phyloP scores from a whole-genome alignment of 2,329 filamentous ascomycete species.

The Penicillium thymicola region DNA sequence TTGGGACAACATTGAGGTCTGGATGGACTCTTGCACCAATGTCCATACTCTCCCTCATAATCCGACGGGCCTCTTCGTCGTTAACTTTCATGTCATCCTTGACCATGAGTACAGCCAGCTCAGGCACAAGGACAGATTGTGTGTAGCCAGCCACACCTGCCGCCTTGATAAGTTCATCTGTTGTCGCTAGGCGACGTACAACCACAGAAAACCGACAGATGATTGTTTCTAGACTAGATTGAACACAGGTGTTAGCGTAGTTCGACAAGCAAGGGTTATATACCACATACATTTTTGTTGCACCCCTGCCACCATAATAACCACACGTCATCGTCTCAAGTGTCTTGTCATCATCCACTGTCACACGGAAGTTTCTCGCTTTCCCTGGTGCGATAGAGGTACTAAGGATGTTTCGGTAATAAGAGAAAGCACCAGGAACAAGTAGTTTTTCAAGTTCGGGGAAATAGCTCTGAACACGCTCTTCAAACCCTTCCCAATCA shows the following conservation, averaged over 20 bases:
- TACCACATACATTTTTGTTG: conserved; percentile 60
- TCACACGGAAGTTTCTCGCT: conserved; percentile 59
- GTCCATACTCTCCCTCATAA: conserved; percentile 64
- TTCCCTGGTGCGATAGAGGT: conserved; percentile 56
- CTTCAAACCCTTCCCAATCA: conserved; percentile 62
- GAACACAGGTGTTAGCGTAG: background rate
- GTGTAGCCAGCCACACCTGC: conserved; percentile 67
- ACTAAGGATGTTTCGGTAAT: conserved; percentile 59
- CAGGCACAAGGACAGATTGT: conserved; percentile 73
- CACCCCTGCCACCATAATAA: conserved; percentile 77
- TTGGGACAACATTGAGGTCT: conserved; percentile 52
- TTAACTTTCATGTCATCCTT: conserved; percentile 57
- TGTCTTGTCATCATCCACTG: conserved; percentile 36
- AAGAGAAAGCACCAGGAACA: conserved; percentile 49
- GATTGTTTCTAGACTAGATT: conserved; percentile 53
- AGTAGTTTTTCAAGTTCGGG: conserved; percentile 58
- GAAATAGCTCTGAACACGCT: conserved; percentile 58
- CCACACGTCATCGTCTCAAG: conserved; percentile 64
- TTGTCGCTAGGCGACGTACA: conserved; percentile 60
- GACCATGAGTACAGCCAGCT: conserved; percentile 56
- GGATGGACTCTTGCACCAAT: conserved; percentile 68
- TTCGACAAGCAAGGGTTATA: background rate
- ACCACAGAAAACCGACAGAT: conserved; percentile 58
- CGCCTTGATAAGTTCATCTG: conserved; percentile 64
- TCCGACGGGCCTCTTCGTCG: conserved; percentile 47